phyloP scores from a whole-genome alignment of 179 eudicot genomes.

The Nepenthes alata region DNA sequence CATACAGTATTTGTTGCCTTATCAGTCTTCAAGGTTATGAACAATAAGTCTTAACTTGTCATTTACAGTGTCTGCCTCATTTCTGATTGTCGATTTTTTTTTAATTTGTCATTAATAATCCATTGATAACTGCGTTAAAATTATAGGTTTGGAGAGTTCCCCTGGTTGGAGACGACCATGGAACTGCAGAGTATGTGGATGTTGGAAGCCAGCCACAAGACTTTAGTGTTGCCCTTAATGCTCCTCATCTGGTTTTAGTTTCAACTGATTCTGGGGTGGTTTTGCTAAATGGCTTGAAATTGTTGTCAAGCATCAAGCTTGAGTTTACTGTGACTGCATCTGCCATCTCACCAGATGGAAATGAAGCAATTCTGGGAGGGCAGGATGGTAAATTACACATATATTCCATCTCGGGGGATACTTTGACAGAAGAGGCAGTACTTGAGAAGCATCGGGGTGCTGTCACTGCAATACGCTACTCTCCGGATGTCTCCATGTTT shows the following conservation, averaged over 20 bases:
- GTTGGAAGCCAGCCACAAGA: constrained; percentile 86
- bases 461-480: constrained; percentile 73
- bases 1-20: too few relatives aligned
- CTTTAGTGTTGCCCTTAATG: constrained; percentile 52
- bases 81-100: not conserved
- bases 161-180: constrained; percentile 57
- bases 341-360: constrained; percentile 75
- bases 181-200: constrained; percentile 54
- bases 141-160: constrained; percentile 71
- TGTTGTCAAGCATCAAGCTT: constrained; percentile 50
- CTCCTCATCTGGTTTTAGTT: constrained; percentile 61
- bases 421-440: constrained; percentile 63
- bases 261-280: constrained; percentile 69
- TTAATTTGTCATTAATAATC: not conserved
- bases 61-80: too few relatives aligned
- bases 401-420: constrained; percentile 61
- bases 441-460: constrained; percentile 93
- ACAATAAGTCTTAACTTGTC: too few relatives aligned
- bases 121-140: not conserved
- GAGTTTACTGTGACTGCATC: constrained; percentile 77
- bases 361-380: constrained; percentile 72
- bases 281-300: constrained; percentile 54
- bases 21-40: not conserved
- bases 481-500: constrained; percentile 88
- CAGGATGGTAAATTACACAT: constrained; percentile 84